Conservation (phyloP, 257 asterid species). For the Parsonsia alboflavescens region DNA sequence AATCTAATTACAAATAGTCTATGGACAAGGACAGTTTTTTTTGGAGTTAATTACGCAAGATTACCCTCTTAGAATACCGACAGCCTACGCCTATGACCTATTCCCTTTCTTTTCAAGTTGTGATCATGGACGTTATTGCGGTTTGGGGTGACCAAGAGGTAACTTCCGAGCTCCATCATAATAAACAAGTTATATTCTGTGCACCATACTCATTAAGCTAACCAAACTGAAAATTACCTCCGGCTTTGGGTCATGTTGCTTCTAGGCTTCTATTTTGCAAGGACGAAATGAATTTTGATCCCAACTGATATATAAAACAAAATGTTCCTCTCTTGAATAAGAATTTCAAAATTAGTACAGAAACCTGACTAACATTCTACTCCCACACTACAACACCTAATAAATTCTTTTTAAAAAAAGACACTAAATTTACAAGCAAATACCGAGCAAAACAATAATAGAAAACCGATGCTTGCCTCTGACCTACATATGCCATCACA, state of each 20-base stretch:
- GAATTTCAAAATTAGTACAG: slow-evolving; percentile 11
- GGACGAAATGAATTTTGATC: no score
- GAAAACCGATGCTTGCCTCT: slow-evolving; percentile 33
- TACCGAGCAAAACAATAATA: slow-evolving; percentile 33
- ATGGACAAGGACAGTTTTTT: no score
- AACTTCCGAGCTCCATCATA: no score
- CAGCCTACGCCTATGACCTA: no score
- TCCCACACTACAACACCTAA: slow-evolving; percentile 13
- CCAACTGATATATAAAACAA: slow-evolving; percentile 4
- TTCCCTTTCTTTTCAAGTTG: no score
- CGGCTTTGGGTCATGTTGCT: neutral
- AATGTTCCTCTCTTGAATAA: neutral
- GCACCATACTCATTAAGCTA: neutral
- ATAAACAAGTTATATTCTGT: neutral
- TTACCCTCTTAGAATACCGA: no score
- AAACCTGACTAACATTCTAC: slow-evolving; percentile 12
- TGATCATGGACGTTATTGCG: no score
- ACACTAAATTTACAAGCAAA: slow-evolving; percentile 34
- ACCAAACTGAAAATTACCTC: neutral
- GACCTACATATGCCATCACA: slow-evolving; percentile 32
- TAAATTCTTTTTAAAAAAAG: no score
- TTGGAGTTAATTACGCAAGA: no score
- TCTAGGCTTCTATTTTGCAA: no score
- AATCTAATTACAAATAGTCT: no score
- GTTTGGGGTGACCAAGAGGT: no score